Conservation (phyloP, 1,139 yeast species). For the Taiozyma sp. region DNA sequence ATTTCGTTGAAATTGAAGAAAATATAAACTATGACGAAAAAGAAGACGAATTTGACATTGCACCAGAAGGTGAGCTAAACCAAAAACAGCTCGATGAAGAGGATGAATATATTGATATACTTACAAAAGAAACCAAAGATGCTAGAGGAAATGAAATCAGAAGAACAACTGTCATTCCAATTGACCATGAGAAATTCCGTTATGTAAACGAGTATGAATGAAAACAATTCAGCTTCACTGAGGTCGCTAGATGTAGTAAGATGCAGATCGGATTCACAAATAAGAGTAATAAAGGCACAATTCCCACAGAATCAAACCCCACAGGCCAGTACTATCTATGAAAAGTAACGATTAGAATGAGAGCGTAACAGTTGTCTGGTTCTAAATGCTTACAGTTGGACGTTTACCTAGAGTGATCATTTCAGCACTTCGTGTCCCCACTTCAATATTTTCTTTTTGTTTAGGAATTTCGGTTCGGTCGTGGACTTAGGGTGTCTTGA, state of each 20-base stretch:
- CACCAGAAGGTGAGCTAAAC: slow-evolving; percentile 55
- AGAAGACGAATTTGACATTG: slow-evolving; percentile 89
- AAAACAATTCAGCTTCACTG: neutral
- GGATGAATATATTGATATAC: slow-evolving; percentile 63
- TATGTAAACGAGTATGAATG: neutral
- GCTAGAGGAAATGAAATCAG: slow-evolving; percentile 49
- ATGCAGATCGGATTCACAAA: neutral
- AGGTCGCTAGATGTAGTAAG: neutral
- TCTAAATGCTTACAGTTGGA: too few relatives aligned
- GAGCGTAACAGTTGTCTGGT: neutral
- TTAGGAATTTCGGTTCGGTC: neutral
- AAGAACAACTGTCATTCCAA: slow-evolving; percentile 13
- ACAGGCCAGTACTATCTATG: too few relatives aligned
- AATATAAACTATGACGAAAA: slow-evolving; percentile 82
- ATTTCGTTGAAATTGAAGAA: slow-evolving; percentile 91
- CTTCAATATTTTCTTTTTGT: neutral
- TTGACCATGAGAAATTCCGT: slow-evolving; percentile 10
- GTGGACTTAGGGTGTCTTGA: too few relatives aligned
- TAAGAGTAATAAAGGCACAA: too few relatives aligned
- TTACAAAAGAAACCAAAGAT: slow-evolving; percentile 54
- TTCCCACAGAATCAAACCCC: too few relatives aligned
- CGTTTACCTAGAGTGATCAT: too few relatives aligned
- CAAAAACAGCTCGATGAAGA: slow-evolving; percentile 62
- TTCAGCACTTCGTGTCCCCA: neutral
- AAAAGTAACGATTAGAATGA: neutral